Evolutionary conservation across 208 protist species (phyloP), one percentile per base, ranked within the genome.

Genomic region (Plasmodiophora brassicae): DNA sequence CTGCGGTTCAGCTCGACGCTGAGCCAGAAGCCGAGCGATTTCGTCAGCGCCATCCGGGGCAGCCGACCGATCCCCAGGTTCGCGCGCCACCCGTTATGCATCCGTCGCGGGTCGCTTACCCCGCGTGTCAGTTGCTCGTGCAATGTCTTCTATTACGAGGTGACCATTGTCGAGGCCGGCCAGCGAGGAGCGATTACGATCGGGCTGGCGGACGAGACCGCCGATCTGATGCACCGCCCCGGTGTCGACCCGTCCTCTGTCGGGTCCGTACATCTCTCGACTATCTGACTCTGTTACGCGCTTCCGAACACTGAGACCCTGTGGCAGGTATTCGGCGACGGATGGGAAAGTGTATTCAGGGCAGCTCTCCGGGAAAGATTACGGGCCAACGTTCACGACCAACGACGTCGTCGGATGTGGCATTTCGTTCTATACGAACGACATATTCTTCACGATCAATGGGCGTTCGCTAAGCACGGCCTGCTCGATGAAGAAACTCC

Each of bases 381-480:
- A 78, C n/a, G n/a, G 65, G 32, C 65, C 5, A 5, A 8, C 32
- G 20, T 78, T 78, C n/a, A 32, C 5, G 5, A 78, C 41, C n/a
- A 32, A 78, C n/a, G 65, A 78, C n/a, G 65, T 78, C n/a, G n/a
- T 78, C 65, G 65, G 65, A 14, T 78, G 65, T 78, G 65, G 65
- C 5, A 78, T 78, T 38, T 78, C 65, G n/a, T 78, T 78, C 65
- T 36, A 44, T 8, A 38, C 65, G 14, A 78, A 78, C n/a, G 65
- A 78, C 10, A 38, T 78, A 5, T 78, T 78, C n/a, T 78, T 78
- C n/a, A 78, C 65, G 41, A n/a, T 14, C 41, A 78, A 78, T 78
- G 65, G 65, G 32, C 14, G 5, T 32, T 78, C 20, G 32, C 65
- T 78, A 38, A 38, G 65, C 41, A 5, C 65, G 41, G 65, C 65